Evolutionary conservation across 2,329 filamentous ascomycete genomes (phyloP).

Genomic region (Pleoardoris graminearum): DNA sequence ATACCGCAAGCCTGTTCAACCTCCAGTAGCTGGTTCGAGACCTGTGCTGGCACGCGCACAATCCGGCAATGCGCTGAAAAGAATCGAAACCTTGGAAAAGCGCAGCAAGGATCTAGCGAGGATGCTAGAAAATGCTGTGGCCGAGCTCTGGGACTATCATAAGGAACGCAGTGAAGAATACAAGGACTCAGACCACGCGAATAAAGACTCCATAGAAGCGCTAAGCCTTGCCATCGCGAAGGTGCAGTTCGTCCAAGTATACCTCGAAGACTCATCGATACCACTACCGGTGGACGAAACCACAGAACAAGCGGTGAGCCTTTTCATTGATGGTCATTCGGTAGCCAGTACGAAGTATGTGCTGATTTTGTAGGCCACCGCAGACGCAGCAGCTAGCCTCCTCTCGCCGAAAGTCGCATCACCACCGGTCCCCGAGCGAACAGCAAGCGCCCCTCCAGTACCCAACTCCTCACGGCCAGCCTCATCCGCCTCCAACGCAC

Average conservation of each 20-base stretch:
- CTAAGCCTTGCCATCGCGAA: constrained; percentile 55
- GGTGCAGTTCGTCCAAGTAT: constrained; percentile 57
- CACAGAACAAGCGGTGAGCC: constrained; percentile 26
- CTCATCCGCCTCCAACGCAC: neutral
- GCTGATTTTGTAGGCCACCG: constrained; percentile 13
- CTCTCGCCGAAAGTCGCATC: constrained; percentile 23
- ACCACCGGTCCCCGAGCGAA: constrained; percentile 22
- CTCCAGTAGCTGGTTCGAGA: constrained; percentile 15
- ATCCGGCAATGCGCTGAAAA: constrained; percentile 31
- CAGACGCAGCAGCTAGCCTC: constrained; percentile 25
- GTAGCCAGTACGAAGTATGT: neutral
- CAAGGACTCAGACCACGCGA: constrained; percentile 29
- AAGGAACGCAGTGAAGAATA: constrained; percentile 52
- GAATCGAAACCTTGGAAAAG: constrained; percentile 57
- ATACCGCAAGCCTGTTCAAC: constrained; percentile 35
- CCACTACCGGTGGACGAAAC: constrained; percentile 48
- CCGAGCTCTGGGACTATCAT: constrained; percentile 64
- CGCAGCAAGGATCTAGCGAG: constrained; percentile 68
- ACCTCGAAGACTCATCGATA: constrained; percentile 52
- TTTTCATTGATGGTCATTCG: too few species aligned
- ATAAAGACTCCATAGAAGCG: constrained; percentile 43
- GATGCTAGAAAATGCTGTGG: constrained; percentile 69
- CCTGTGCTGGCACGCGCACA: constrained; percentile 25
- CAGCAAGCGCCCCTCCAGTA: constrained; percentile 27
- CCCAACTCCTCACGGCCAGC: constrained; percentile 11